Percentiles rank a stretch among this genome's conserved stretches.
Conservation (phyloP, 345 rosid genomes). For the Balakata baccata region DNA sequence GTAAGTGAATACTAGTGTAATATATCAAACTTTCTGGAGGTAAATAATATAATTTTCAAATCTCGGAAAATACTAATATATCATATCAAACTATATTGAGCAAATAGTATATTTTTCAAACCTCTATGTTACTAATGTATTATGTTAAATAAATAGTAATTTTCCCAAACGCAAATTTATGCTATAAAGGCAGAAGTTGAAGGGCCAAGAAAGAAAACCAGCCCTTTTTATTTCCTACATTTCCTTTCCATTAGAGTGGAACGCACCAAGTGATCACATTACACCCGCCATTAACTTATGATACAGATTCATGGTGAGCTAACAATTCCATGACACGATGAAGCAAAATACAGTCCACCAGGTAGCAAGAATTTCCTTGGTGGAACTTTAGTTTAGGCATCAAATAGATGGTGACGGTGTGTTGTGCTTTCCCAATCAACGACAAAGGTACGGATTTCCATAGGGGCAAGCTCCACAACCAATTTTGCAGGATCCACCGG, state of each 20-base stretch:
- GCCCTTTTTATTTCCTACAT: background rate
- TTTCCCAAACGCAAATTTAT: too few relatives aligned
- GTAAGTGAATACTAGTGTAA: too few relatives aligned
- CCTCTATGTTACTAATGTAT: too few relatives aligned
- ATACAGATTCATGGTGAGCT: background rate
- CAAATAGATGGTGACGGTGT: constrained; percentile 6
- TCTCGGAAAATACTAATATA: too few relatives aligned
- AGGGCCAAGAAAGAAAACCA: background rate
- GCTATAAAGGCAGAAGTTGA: too few relatives aligned
- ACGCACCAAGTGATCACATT: background rate
- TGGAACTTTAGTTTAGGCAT: background rate
- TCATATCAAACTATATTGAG: too few relatives aligned
- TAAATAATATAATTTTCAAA: too few relatives aligned
- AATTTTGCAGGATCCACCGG: constrained; percentile 52
- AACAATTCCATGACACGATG: background rate
- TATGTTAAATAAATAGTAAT: too few relatives aligned
- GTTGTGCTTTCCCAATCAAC: constrained; percentile 21
- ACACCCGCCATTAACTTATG: background rate
- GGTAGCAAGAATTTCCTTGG: too few relatives aligned
- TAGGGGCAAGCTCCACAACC: constrained; percentile 79
- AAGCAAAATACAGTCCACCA: background rate
- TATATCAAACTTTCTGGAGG: too few relatives aligned
- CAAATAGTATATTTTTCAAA: too few relatives aligned
- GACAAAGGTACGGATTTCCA: constrained; percentile 88
- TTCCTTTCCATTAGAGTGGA: background rate